A percentile compares a stretch with the other conserved stretches of the same genome.
These are phyloP conservation scores for Fusarium euwallaceae DNA, from an alignment of 2,329 filamentous ascomycete species.

Conservation along the genomic window DNA sequence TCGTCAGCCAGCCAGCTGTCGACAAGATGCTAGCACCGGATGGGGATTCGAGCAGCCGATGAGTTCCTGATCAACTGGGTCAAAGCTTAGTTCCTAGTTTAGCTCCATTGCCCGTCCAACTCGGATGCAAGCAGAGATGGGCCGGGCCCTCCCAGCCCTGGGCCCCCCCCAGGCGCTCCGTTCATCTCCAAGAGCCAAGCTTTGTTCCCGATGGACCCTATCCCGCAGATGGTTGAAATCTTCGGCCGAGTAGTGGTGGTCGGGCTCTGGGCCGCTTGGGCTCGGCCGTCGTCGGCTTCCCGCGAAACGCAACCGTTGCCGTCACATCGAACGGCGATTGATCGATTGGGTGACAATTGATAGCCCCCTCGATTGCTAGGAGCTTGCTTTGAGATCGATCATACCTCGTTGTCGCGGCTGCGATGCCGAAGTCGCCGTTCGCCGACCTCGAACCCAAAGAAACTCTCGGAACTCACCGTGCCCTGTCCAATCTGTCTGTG, in stretches of 20 bases:
- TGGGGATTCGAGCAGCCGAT: conserved; percentile 13
- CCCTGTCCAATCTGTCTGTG: conserved; percentile 15
- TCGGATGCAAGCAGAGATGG: conserved; percentile 9
- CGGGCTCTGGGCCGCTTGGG: conserved; percentile 22
- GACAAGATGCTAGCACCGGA: conserved; percentile 12
- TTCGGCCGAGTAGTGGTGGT: conserved; percentile 36
- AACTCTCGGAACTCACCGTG: conserved; percentile 24
- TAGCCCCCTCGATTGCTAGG: background rate
- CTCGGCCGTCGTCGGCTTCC: conserved; percentile 35
- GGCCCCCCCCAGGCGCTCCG: conserved; percentile 8
- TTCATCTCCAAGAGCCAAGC: conserved; percentile 17
- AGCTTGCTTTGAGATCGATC: conserved; percentile 16
- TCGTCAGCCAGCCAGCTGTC: conserved; percentile 10
- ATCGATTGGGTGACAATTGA: conserved; percentile 5
- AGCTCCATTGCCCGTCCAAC: conserved; percentile 12
- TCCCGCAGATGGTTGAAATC: conserved; percentile 13
- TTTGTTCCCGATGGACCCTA: conserved; percentile 18
- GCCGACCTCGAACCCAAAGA: conserved; percentile 1
- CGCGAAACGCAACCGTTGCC: conserved; percentile 16
- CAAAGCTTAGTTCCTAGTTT: conserved; percentile 33
- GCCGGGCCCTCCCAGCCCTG: conserved; percentile 12
- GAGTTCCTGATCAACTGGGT: conserved; percentile 28
- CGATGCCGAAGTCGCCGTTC: conserved; percentile 10
- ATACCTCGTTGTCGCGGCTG: background rate
- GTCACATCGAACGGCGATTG: background rate